These are phyloP conservation scores for Begonia masoniana DNA, from an alignment of 306 rosid genomes.

Conservation along the genomic window DNA sequence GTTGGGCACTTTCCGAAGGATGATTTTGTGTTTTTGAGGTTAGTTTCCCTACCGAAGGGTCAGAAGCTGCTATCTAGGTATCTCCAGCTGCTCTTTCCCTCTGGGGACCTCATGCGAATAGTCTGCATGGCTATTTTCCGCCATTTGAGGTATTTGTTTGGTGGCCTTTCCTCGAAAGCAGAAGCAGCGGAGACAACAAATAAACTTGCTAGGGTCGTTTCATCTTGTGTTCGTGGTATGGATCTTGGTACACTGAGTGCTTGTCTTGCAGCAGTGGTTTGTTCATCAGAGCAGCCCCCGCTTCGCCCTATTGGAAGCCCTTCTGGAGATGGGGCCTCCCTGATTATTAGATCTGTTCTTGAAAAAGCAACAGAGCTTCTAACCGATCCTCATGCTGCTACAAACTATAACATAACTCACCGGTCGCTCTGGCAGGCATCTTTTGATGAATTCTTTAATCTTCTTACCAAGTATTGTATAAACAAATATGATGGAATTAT, in stretches of 20 bases:
- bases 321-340: constrained; percentile 89
- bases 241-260: constrained; percentile 92
- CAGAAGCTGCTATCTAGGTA: constrained; percentile 64
- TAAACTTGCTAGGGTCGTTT: constrained; percentile 61
- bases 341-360: constrained; percentile 65
- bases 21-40: constrained; percentile 72
- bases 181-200: constrained; percentile 46
- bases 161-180: constrained; percentile 57
- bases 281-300: constrained; percentile 84
- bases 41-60: constrained; percentile 81
- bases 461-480: constrained; percentile 71
- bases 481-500: constrained; percentile 60
- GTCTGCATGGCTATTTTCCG: constrained; percentile 96
- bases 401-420: constrained; percentile 47
- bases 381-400: constrained; percentile 66
- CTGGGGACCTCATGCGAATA: constrained; percentile 75
- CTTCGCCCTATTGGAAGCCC: constrained; percentile 83
- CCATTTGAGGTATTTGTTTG: constrained; percentile 77
- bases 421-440: constrained; percentile 95
- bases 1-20: constrained; percentile 68
- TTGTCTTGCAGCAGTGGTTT: constrained; percentile 89
- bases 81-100: constrained; percentile 54
- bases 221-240: constrained; percentile 49
- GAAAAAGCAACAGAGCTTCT: constrained; percentile 88
- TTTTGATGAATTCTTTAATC: constrained; percentile 64